These are phyloP conservation scores for Backusella mclennaniae DNA, from an alignment of 192 early-diverging fungal species.

Conservation along the genomic window DNA sequence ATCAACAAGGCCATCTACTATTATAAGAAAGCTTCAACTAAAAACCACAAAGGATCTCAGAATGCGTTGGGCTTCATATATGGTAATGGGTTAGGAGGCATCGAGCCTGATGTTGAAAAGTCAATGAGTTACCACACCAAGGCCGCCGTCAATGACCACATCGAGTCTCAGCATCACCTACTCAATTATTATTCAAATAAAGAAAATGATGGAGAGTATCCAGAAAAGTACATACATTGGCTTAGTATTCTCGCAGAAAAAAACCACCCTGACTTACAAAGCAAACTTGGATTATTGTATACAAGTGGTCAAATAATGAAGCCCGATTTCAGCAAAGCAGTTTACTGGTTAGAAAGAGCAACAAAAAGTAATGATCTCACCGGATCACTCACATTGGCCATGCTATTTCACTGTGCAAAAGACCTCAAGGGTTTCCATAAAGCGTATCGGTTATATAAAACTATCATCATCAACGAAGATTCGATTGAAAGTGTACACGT, in stretches of 20 bases:
- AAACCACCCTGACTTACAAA: neutral
- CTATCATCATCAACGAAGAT: neutral
- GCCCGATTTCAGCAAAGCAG: neutral
- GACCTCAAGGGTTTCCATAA: neutral
- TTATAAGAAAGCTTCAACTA: neutral
- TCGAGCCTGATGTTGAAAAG: neutral
- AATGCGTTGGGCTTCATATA: neutral
- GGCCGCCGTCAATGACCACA: neutral
- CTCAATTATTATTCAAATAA: neutral
- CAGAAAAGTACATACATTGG: neutral
- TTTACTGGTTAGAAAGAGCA: neutral
- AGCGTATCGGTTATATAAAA: neutral
- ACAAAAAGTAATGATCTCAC: neutral
- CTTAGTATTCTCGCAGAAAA: neutral
- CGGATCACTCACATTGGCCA: neutral
- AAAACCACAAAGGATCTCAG: neutral
- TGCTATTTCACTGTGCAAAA: neutral
- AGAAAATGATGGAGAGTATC: neutral
- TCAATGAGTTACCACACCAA: neutral
- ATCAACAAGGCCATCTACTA: neutral
- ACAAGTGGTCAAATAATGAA: neutral
- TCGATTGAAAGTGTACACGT: neutral
- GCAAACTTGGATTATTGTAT: neutral
- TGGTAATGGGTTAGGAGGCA: neutral
- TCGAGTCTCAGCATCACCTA: neutral